Evolutionary conservation across 1,139 yeast genomes (phyloP).

Genomic region (Sugiyamaella grinbergsii): DNA sequence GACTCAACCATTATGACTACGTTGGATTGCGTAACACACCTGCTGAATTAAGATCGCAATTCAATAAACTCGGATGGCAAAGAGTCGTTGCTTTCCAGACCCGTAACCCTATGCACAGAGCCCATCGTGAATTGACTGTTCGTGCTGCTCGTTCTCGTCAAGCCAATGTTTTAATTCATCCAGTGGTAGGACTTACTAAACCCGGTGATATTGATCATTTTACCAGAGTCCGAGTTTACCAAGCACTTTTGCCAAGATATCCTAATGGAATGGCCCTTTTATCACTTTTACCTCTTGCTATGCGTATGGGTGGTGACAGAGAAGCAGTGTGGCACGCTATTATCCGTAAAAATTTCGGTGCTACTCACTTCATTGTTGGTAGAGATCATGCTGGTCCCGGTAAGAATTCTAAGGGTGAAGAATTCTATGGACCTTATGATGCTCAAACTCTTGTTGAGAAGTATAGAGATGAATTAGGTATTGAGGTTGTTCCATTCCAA

Average conservation of each 20-base stretch:
- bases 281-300: constrained; percentile 87
- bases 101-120: constrained; percentile 98
- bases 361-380: constrained; percentile 95
- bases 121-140: constrained; percentile 93
- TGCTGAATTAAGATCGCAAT: constrained; percentile 83
- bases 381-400: constrained; percentile 99
- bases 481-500: constrained; percentile 93
- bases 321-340: constrained; percentile 99
- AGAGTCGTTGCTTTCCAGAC: constrained; percentile 97
- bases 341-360: constrained; percentile 95
- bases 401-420: constrained; percentile 86
- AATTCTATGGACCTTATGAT: constrained; percentile 95
- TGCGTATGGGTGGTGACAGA: constrained; percentile 99
- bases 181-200: constrained; percentile 95
- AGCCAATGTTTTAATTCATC: constrained; percentile 87
- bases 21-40: constrained; percentile 88
- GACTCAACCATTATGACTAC: constrained; percentile 90
- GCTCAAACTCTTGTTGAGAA: constrained; percentile 87
- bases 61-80: constrained; percentile 79
- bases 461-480: constrained; percentile 73
- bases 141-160: constrained; percentile 84
- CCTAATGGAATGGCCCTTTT: constrained; percentile 92
- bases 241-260: constrained; percentile 85
- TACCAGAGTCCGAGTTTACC: constrained; percentile 93
- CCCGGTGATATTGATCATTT: constrained; percentile 99